Base-by-base conservation (phyloP, 352 stramenopile species). In the Pythium monospermum region DNA sequence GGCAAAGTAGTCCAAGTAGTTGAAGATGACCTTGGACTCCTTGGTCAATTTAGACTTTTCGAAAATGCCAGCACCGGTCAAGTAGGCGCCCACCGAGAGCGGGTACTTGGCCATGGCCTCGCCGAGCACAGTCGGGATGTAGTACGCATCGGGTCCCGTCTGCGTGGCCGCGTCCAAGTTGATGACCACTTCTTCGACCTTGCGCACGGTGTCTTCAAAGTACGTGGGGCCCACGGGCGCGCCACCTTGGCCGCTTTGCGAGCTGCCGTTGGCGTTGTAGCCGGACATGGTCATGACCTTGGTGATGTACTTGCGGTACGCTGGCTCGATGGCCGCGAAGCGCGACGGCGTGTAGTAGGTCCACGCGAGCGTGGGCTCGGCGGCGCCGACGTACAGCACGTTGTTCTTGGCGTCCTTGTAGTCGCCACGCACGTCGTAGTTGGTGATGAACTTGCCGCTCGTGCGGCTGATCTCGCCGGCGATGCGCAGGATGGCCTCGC, bases 241-340 rank as follows among this genome's bases (percentile, higher is more conserved):
- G 25, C 50, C 50, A 33, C 40, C 40, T 25, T 48, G 40, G 33
- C 45, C 33, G 10, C 10, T 16, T 11, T 56, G 42, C 11, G 57
- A 58, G 23, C 68, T 8, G 16, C 30, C 50, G 44, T 57, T 61
- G 6, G 43, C 36, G 11, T 57, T 69, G 38, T 60, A 85, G 27
- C 52, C 87, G 16, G 57, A 57, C 4, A 98, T 57, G 11, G 64
- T 64, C 21, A 97, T 81, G 46, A 98, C 59, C 18, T 74, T 57
- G 11, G 75, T 61, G 25, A 98, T 65, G 49, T 87, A 90, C 30
- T 73, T 73, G 37, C 83, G 71, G 37, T 96, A 97, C 18, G 66
- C 71, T 2, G 74, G 57, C 53, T 98, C 85, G 41, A 97, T 73
- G 61, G 98, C 98, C 53, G 98, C 98, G 59, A 95, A 67, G 3